Percentiles rank a stretch among this genome's conserved stretches.
These are phyloP conservation scores for Rhodotorula sp. DNA, from an alignment of 1,284 basidiomycete genomes.

Conservation along the genomic window DNA sequence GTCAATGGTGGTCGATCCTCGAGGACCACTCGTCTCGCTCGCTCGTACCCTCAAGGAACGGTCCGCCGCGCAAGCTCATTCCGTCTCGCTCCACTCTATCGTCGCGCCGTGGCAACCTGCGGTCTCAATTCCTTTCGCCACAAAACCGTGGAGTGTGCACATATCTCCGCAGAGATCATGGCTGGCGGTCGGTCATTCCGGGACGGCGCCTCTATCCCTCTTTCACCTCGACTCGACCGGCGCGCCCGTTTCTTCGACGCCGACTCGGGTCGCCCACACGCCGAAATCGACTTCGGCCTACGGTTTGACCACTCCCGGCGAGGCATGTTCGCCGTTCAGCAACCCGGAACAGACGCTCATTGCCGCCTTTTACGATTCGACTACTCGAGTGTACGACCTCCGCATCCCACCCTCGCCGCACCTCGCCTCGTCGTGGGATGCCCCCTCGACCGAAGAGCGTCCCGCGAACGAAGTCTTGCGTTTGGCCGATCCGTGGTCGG, in stretches of 20 bases:
- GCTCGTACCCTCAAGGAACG: conserved; percentile 9
- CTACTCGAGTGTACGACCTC: conserved; percentile 25
- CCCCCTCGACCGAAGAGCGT: too few relatives aligned
- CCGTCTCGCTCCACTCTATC: conserved; percentile 17
- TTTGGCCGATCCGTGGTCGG: conserved; percentile 30
- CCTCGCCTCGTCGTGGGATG: not conserved
- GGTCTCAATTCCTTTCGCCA: not conserved
- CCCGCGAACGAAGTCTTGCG: conserved; percentile 12
- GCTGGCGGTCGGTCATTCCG: conserved; percentile 28
- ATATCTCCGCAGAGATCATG: conserved; percentile 2
- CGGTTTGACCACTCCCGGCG: conserved; percentile 14
- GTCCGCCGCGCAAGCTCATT: conserved; percentile 16
- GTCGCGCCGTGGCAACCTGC: conserved; percentile 10
- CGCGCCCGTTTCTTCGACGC: not conserved
- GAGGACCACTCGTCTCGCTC: not conserved
- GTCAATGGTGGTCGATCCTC: not conserved
- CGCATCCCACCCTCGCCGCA: conserved; percentile 5
- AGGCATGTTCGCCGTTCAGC: conserved; percentile 3
- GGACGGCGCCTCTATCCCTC: conserved; percentile 13
- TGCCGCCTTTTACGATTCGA: conserved; percentile 30
- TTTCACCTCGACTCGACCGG: conserved; percentile 17
- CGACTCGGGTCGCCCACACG: conserved; percentile 1
- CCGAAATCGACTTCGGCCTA: conserved; percentile 25
- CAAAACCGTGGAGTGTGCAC: conserved; percentile 31
- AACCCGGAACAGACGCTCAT: conserved; percentile 21